phyloP scores from a whole-genome alignment of 2,329 filamentous ascomycete genomes.

The Fusarium guadeloupense region DNA sequence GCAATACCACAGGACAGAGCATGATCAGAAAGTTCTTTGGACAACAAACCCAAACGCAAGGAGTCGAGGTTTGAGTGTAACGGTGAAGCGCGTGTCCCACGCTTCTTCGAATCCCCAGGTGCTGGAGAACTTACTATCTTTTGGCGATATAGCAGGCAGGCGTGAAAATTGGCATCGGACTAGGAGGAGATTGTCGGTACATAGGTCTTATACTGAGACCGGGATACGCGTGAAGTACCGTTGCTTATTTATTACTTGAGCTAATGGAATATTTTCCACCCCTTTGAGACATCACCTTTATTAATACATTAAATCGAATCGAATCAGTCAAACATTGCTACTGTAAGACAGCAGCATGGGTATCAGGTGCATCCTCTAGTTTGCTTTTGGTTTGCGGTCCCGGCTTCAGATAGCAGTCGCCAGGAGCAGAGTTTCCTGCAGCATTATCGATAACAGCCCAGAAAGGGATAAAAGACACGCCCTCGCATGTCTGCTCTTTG shows the following conservation, averaged over 20 bases:
- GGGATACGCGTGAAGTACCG: no score
- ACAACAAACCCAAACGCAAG: background rate
- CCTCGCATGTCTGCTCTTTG: slow-evolving; percentile 5
- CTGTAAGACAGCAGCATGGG: slow-evolving; percentile 4
- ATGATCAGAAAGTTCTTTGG: background rate
- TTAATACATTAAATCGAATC: background rate
- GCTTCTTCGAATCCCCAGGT: background rate
- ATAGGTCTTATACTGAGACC: background rate
- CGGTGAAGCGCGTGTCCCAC: background rate
- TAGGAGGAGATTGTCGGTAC: background rate
- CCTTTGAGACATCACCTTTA: background rate
- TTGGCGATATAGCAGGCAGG: background rate
- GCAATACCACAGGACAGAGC: background rate
- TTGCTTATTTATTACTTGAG: background rate
- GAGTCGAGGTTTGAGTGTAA: background rate
- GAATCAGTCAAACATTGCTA: background rate
- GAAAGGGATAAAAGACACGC: slow-evolving; percentile 28
- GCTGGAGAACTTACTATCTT: background rate
- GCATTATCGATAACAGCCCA: slow-evolving; percentile 16
- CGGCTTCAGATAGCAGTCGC: slow-evolving; percentile 6
- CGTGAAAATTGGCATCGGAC: background rate
- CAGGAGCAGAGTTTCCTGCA: background rate
- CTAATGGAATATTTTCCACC: no score
- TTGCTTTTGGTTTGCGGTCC: background rate
- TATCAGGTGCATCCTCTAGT: background rate